Evolutionary conservation across 2,329 filamentous ascomycete species (phyloP).

Genomic region (Hypoxylon sp.): DNA sequence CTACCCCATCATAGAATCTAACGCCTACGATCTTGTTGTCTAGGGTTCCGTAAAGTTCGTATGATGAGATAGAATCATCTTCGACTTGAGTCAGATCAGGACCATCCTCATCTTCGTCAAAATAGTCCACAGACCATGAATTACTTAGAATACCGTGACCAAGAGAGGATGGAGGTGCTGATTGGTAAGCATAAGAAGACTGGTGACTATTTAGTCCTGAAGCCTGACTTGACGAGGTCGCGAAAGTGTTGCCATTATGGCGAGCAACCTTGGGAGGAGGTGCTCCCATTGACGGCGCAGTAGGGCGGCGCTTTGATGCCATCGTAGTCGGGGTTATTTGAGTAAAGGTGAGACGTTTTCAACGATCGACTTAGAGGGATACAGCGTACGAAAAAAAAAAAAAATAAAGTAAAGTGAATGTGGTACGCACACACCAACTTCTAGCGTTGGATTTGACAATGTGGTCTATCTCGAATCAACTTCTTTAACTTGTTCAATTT

Average conservation of each 20-base stretch:
- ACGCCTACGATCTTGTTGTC: conserved; percentile 71
- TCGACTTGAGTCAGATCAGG: conserved; percentile 63
- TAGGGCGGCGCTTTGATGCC: conserved; percentile 42
- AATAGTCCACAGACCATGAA: conserved; percentile 46
- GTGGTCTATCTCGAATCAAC: not conserved
- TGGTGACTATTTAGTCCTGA: conserved; percentile 16
- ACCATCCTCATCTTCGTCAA: conserved; percentile 57
- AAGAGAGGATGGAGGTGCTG: conserved; percentile 42
- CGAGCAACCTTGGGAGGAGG: conserved; percentile 41
- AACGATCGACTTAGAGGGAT: not conserved
- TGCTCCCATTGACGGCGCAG: conserved; percentile 23
- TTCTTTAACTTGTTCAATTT: too few relatives aligned
- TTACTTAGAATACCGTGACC: conserved; percentile 37
- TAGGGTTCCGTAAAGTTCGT: conserved; percentile 65
- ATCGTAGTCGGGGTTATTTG: conserved; percentile 13
- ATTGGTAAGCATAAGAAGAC: conserved; percentile 31
- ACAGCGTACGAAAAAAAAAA: not conserved
- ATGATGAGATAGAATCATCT: conserved; percentile 55
- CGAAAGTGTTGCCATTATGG: conserved; percentile 19
- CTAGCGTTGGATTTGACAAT: not conserved
- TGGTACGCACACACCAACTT: not conserved
- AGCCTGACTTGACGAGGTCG: conserved; percentile 31
- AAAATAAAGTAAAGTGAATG: not conserved
- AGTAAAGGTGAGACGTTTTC: not conserved
- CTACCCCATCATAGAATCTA: conserved; percentile 69